phyloP scores from a whole-genome alignment of 805 yeast species.

The Phaffomyces antillensis region DNA sequence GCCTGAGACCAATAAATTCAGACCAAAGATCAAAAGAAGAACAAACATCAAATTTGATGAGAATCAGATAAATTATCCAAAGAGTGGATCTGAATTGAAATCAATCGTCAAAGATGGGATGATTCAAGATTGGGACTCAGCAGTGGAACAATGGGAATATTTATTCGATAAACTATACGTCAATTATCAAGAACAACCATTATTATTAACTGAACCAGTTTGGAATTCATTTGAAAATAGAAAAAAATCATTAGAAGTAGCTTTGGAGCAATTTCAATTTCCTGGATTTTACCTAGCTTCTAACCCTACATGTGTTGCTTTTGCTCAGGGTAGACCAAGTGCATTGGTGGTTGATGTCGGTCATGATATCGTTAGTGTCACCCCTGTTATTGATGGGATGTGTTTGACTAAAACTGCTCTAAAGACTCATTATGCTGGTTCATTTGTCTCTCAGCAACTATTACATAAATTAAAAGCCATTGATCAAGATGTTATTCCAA shows the following conservation, averaged over 20 bases:
- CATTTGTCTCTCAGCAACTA: slow-evolving; percentile 51
- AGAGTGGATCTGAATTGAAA: slow-evolving; percentile 43
- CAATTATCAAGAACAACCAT: slow-evolving; percentile 61
- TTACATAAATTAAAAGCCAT: slow-evolving; percentile 31
- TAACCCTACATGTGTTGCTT: slow-evolving; percentile 81
- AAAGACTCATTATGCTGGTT: slow-evolving; percentile 72
- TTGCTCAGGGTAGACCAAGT: slow-evolving; percentile 82
- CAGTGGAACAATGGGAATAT: slow-evolving; percentile 63
- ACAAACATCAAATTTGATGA: slow-evolving; percentile 29
- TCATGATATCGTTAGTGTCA: slow-evolving; percentile 66
- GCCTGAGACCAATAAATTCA: slow-evolving; percentile 8
- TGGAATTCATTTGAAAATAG: slow-evolving; percentile 72
- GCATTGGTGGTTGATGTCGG: slow-evolving; percentile 85
- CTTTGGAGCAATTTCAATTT: slow-evolving; percentile 60
- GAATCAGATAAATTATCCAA: slow-evolving; percentile 43
- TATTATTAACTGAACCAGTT: slow-evolving; percentile 78
- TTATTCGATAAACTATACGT: slow-evolving; percentile 48
- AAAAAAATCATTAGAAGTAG: slow-evolving; percentile 59
- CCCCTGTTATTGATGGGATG: slow-evolving; percentile 80
- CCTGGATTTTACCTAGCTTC: slow-evolving; percentile 81
- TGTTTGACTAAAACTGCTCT: slow-evolving; percentile 62
- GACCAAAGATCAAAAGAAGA: slow-evolving; percentile 13
- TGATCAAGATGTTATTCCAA: slow-evolving; percentile 33
- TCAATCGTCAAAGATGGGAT: slow-evolving; percentile 55
- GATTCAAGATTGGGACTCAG: slow-evolving; percentile 82